Percentiles rank a stretch among this genome's conserved stretches.
Evolutionary conservation across 345 rosid genomes (phyloP).

Genomic region (Populus euphratica): DNA sequence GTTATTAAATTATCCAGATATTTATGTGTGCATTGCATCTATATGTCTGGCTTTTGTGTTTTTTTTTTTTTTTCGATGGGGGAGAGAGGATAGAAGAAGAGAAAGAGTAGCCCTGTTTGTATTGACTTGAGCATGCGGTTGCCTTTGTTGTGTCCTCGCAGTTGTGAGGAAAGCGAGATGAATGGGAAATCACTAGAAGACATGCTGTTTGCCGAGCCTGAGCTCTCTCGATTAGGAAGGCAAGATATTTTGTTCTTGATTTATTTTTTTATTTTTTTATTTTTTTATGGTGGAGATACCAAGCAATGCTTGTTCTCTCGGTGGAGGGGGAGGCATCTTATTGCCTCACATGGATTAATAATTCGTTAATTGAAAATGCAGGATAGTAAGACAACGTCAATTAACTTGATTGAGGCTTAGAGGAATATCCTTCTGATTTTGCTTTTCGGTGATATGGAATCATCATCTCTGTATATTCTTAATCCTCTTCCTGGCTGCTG

Average conservation of each 20-base stretch:
- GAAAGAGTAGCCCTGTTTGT: neutral
- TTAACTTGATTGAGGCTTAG: neutral
- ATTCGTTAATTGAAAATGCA: slow-evolving; percentile 10
- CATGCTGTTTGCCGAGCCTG: slow-evolving; percentile 77
- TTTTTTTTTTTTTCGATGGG: neutral
- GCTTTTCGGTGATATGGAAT: neutral
- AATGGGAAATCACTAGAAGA: slow-evolving; percentile 57
- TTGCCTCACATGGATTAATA: neutral
- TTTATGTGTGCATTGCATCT: neutral
- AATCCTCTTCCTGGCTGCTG: neutral
- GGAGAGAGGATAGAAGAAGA: neutral
- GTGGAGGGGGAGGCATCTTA: neutral
- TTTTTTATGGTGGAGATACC: neutral
- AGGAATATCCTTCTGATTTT: neutral
- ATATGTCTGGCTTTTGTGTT: neutral
- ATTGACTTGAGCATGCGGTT: neutral
- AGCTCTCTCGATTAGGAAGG: slow-evolving; percentile 84
- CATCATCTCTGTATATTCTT: neutral
- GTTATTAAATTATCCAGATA: neutral
- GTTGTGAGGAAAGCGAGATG: slow-evolving; percentile 40
- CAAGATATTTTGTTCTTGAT: slow-evolving; percentile 23
- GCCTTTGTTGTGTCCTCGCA: slow-evolving; percentile 6
- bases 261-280: too few species aligned
- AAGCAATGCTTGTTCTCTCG: neutral
- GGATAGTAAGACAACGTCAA: slow-evolving; percentile 7